These are phyloP conservation scores for Sphagnum tenellum DNA, from an alignment of 225 moss, liverwort and hornwort species.

Conservation along the genomic window DNA sequence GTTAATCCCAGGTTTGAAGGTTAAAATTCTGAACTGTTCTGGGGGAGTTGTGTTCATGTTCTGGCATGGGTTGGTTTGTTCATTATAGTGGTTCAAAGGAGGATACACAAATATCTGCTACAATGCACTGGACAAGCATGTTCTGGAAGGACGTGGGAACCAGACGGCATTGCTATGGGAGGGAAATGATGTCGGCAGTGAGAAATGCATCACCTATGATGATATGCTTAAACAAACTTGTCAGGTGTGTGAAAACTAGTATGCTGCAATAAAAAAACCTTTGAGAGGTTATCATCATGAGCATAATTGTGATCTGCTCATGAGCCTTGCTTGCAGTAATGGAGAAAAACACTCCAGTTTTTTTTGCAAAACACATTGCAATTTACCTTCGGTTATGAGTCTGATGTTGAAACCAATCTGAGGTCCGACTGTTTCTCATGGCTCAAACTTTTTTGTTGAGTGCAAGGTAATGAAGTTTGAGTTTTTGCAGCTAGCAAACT, in stretches of 20 bases:
- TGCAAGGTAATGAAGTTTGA: neutral
- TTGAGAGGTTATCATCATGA: no score
- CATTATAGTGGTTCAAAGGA: conserved; percentile 77
- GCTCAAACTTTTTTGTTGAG: neutral
- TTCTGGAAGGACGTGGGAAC: conserved; percentile 63
- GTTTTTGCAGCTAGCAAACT: conserved; percentile 53
- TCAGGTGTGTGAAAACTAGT: conserved; percentile 21
- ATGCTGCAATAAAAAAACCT: no score
- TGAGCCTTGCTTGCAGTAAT: no score
- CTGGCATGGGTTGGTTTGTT: neutral
- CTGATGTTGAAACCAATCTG: no score
- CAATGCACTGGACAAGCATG: conserved; percentile 83
- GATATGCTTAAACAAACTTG: conserved; percentile 46
- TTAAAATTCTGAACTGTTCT: no score
- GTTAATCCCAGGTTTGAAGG: no score
- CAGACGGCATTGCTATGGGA: conserved; percentile 73
- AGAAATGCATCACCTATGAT: conserved; percentile 41
- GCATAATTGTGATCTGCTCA: no score
- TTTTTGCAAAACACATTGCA: no score
- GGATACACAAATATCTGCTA: conserved; percentile 80
- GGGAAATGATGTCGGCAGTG: conserved; percentile 66
- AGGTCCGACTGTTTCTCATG: no score
- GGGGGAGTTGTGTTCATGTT: no score
- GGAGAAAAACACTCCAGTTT: no score
- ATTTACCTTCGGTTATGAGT: no score